Evolutionary conservation across 257 asterid species (phyloP), one percentile per base, ranked within the genome.

Genomic region (Penstemon newberryi): DNA sequence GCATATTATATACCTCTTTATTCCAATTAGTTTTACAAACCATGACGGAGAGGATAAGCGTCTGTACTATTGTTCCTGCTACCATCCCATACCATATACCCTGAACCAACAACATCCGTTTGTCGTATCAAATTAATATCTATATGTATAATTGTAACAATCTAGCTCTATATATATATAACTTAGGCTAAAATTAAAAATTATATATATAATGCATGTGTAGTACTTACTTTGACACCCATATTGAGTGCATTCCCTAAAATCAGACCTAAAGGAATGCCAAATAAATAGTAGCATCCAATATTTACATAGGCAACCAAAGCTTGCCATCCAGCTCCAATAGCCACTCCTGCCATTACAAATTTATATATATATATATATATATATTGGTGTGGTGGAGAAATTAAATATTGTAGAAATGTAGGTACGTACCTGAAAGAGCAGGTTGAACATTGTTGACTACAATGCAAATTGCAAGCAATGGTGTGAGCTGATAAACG

Each of bases 61-160:
- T 84, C 52, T 84, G 89, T 6, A 79, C 19, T 3, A 68, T 52
- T 25, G 89, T 81, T 66, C 89, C 89, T 3, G 60, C 0, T 18
- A 81, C 67, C 89, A 84, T 84, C 18, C 89, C 89, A 7, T 65
- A 69, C 89, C 89, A 84, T n/a, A 81, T 84, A 0, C 85, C 89
- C 89, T 84, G 71, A 12, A 25, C 33, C 3, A 25, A 25, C 33
- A 25, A 25, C 2, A 25, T 25, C 33, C 33, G 33, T 25, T 25
- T 25, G 33, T 25, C 33, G 33, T 25, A 25, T 25, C 33, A 25
- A 25, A n/a, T n/a, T n/a, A n/a, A 25, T 25, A 25, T 1, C 2
- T 25, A 25, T 15, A 15, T 15, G 18, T 15, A 15, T 15, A 15
- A 0, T 15, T 15, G 18, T 15, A 15, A 15, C 1, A 25, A 25